phyloP scores from a whole-genome alignment of 2,329 filamentous ascomycete genomes.

The Purpureocillium takamizusanense region DNA sequence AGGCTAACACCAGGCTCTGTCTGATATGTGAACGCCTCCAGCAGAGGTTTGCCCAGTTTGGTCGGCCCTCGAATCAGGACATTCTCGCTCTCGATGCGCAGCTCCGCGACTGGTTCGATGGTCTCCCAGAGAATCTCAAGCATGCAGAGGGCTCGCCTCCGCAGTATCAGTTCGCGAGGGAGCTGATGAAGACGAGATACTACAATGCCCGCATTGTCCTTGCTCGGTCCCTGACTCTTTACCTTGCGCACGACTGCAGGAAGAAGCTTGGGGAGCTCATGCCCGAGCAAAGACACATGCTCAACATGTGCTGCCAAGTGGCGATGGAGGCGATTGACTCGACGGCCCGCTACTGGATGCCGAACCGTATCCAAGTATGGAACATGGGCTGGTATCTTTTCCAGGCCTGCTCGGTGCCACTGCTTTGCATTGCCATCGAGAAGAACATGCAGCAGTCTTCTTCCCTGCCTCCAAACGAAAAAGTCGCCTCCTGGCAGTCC shows the following conservation, averaged over 20 bases:
- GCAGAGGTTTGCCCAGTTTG: conserved; percentile 18
- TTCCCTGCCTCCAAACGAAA: conserved; percentile 1
- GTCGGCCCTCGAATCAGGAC: conserved; percentile 14
- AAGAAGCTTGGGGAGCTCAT: conserved; percentile 7
- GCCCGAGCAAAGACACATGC: conserved; percentile 12
- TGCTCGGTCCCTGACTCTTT: conserved; percentile 12
- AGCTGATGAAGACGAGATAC: conserved; percentile 20
- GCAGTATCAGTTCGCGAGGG: conserved; percentile 14
- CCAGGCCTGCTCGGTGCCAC: conserved; percentile 20
- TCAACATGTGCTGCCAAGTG: conserved; percentile 15
- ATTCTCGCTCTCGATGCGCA: conserved; percentile 17
- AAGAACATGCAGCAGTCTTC: conserved; percentile 7
- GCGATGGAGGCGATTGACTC: conserved; percentile 19
- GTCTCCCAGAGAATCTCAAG: conserved; percentile 12
- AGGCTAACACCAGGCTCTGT: conserved; percentile 17
- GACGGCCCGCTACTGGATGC: conserved; percentile 20
- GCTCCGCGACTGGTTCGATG: conserved; percentile 15
- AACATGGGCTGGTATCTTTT: conserved; percentile 22
- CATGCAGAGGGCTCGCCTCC: conserved; percentile 13
- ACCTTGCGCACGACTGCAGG: conserved; percentile 13
- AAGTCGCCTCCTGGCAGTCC: conserved; percentile 11
- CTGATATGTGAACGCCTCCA: conserved; percentile 19
- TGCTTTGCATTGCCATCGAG: conserved; percentile 19
- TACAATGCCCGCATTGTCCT: conserved; percentile 18
- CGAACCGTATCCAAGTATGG: conserved; percentile 22